phyloP scores from a whole-genome alignment of 2,329 filamentous ascomycete genomes.

The Pyricularia sp. region DNA sequence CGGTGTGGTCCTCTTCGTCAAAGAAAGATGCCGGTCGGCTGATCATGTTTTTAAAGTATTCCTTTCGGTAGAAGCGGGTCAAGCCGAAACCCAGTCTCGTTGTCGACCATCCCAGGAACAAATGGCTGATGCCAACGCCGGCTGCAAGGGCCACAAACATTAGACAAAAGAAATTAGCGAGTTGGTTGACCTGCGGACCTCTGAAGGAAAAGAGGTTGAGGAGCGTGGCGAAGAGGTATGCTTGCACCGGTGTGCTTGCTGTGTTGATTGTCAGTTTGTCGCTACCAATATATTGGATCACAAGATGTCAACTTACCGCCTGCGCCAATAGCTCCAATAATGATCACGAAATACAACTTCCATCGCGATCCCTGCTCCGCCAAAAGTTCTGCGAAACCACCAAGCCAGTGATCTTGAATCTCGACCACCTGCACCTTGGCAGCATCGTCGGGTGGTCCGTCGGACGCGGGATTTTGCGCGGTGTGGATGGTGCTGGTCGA shows the following conservation, averaged over 20 bases:
- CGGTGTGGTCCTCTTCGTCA: conserved; percentile 48
- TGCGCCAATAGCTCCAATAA: conserved; percentile 29
- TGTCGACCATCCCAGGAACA: conserved; percentile 34
- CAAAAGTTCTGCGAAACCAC: conserved; percentile 43
- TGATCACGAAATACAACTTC: conserved; percentile 35
- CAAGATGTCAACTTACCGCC: conserved; percentile 15
- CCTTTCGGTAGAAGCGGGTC: conserved; percentile 43
- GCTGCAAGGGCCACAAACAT: conserved; percentile 54
- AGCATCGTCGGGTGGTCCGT: conserved; percentile 14
- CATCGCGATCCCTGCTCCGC: conserved; percentile 42
- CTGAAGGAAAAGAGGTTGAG: conserved; percentile 37
- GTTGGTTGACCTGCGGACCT: conserved; percentile 19
- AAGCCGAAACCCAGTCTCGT: conserved; percentile 37
- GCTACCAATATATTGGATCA: background rate
- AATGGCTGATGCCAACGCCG: conserved; percentile 44
- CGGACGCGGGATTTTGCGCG: conserved; percentile 28
- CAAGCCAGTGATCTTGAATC: conserved; percentile 26
- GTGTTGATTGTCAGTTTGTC: conserved; percentile 12
- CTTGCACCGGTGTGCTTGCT: conserved; percentile 31
- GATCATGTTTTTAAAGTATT: conserved; percentile 51
- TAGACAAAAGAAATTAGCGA: conserved; percentile 50
- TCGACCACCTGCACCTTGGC: conserved; percentile 16
- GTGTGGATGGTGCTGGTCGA: conserved; percentile 11
- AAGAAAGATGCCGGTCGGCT: conserved; percentile 51
- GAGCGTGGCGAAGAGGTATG: conserved; percentile 45